Evolutionary conservation across 2,329 filamentous ascomycete species (phyloP).

Genomic region (Gliomastix tumulicola): DNA sequence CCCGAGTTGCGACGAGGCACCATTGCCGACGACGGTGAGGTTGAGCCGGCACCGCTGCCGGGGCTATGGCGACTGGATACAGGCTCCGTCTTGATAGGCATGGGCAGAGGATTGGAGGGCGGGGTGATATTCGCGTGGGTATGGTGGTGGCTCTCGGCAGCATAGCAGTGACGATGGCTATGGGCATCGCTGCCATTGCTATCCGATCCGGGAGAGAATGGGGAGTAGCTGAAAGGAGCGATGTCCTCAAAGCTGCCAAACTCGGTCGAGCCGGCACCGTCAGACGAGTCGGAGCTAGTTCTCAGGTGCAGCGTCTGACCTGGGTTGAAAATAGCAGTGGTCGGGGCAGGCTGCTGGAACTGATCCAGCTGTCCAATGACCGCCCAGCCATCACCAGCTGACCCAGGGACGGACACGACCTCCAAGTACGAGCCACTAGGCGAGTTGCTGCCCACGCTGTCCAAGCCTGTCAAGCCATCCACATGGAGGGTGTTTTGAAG

Average conservation of each 20-base stretch:
- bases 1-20: constrained; percentile 58
- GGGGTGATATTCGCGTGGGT: constrained; percentile 54
- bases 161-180: constrained; percentile 55
- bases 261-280: constrained; percentile 59
- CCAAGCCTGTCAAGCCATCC: constrained; percentile 31
- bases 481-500: constrained; percentile 59
- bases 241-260: constrained; percentile 79
- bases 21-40: constrained; percentile 55
- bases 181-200: constrained; percentile 57
- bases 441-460: constrained; percentile 36
- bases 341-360: constrained; percentile 38
- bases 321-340: constrained; percentile 79
- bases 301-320: constrained; percentile 84
- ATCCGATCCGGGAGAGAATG: constrained; percentile 80
- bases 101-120: constrained; percentile 62
- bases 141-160: constrained; percentile 45
- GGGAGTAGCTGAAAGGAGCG: constrained; percentile 60
- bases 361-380: constrained; percentile 70
- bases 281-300: constrained; percentile 79
- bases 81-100: constrained; percentile 35
- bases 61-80: constrained; percentile 54
- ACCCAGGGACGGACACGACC: constrained; percentile 72
- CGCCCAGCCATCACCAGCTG: constrained; percentile 83
- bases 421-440: constrained; percentile 62
- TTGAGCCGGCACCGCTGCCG: constrained; percentile 51